These are phyloP conservation scores for Boletus reticuloceps DNA, from an alignment of 768 basidiomycete species.

Conservation along the genomic window DNA sequence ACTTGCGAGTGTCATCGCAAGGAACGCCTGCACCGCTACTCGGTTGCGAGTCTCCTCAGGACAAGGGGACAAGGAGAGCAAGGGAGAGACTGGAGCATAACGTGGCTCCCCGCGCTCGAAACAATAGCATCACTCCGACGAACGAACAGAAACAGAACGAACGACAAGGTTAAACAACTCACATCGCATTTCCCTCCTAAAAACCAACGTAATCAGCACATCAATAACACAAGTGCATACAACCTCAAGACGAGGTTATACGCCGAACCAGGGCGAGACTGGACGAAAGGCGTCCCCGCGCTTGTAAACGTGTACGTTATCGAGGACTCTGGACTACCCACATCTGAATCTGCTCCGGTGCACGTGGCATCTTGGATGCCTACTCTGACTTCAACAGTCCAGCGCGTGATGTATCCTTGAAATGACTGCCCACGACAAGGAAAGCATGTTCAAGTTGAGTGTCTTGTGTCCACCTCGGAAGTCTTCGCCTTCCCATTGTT, in stretches of 20 bases:
- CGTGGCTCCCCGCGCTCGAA: slow-evolving; percentile 23
- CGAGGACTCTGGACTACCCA: slow-evolving; percentile 9
- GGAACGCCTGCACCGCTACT: too few species aligned
- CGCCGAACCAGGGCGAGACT: slow-evolving; percentile 36
- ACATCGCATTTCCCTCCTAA: background rate
- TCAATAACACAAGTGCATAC: slow-evolving; percentile 28
- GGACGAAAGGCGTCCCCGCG: slow-evolving; percentile 29
- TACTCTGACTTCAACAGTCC: slow-evolving; percentile 61
- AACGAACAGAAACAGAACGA: background rate
- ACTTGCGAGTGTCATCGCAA: too few species aligned
- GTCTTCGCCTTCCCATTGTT: slow-evolving; percentile 76
- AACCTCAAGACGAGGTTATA: slow-evolving; percentile 33
- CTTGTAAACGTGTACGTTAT: slow-evolving; percentile 27
- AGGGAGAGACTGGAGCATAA: slow-evolving; percentile 15
- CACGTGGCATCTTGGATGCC: slow-evolving; percentile 60
- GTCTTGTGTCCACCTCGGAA: slow-evolving; percentile 76
- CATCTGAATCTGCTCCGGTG: background rate
- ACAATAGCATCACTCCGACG: slow-evolving; percentile 29
- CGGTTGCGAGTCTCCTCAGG: slow-evolving; percentile 27
- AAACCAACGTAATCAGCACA: too few species aligned
- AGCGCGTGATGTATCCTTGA: slow-evolving; percentile 79
- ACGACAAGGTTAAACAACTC: background rate
- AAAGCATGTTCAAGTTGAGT: slow-evolving; percentile 74
- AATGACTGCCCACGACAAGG: slow-evolving; percentile 93
- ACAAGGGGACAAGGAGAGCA: slow-evolving; percentile 15